These are phyloP conservation scores for Coemansia sp. DNA, from an alignment of 192 early-diverging fungal species.

Conservation along the genomic window DNA sequence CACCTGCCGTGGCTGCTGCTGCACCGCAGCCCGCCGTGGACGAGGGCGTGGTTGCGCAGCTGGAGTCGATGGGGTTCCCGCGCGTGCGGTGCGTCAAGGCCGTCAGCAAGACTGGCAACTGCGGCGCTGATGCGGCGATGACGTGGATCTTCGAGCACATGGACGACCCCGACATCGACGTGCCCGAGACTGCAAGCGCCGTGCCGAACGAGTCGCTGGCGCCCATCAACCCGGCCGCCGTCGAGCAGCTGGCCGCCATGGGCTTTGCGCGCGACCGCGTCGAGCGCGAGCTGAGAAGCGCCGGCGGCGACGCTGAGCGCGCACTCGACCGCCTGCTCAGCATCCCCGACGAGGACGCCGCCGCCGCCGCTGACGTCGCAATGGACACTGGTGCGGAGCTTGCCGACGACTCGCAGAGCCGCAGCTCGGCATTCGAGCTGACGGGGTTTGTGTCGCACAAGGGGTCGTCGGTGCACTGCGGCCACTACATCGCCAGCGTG, in stretches of 20 bases:
- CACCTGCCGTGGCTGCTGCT: not conserved
- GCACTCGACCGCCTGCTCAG: constrained; percentile 96
- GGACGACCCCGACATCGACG: constrained; percentile 85
- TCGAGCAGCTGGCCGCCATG: constrained; percentile 84
- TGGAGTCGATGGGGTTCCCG: constrained; percentile 93
- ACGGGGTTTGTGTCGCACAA: constrained; percentile 91
- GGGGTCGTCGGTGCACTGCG: constrained; percentile 92
- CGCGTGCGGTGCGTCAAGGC: constrained; percentile 83
- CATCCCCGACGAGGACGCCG: constrained; percentile 65
- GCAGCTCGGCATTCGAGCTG: constrained; percentile 46
- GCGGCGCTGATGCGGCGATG: constrained; percentile 82
- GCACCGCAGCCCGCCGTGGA: constrained; percentile 54
- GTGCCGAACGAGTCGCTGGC: not conserved
- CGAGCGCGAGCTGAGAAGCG: constrained; percentile 77
- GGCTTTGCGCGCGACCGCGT: constrained; percentile 83
- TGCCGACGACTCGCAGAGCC: not conserved
- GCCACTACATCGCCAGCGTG: constrained; percentile 94
- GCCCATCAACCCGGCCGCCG: constrained; percentile 55
- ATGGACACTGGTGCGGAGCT: not conserved
- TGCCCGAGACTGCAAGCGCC: constrained; percentile 19
- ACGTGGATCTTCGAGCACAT: constrained; percentile 96
- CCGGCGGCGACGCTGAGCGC: constrained; percentile 84
- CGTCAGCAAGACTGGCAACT: constrained; percentile 75
- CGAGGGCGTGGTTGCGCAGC: constrained; percentile 67
- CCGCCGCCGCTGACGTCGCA: not conserved